Base-by-base conservation (phyloP, 2,329 filamentous ascomycete species). In the Fusarium sp. region DNA sequence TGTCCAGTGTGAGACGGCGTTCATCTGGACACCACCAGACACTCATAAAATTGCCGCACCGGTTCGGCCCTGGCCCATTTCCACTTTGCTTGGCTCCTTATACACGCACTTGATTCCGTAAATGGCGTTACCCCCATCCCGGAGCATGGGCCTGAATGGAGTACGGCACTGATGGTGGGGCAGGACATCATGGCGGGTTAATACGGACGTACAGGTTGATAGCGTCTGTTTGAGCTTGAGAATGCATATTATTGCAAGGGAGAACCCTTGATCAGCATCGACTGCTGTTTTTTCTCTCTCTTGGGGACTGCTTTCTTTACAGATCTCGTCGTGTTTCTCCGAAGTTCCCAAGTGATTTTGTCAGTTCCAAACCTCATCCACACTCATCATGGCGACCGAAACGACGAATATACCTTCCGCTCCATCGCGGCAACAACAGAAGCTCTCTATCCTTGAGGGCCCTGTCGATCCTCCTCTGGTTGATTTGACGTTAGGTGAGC, bases 401-500 rank as follows among this genome's bases (percentile, higher is more conserved):
- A 69, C 75, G 52, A 77, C 76, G 33, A 75, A 69, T 29, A 71
- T 79, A 70, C 76, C 73, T 38, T 74, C 80, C 29, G 75, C 77
- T 52, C 74, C 79, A 38, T 63, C 78, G 19, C 74, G 72, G 46
- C 73, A 80, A 55, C 77, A 73, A 38, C 82, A 85, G 71, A 83
- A 79, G 55, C 82, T 86, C 21, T 89, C 92, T 0, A 81, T 94
- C 25, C 86, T 95, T 35, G 86, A 92, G 59, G 93, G 93, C 3
- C 89, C 91, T 5, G 86, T 89, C 46, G 87, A 93, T 72, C 91
- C 92, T 64, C 90, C 90, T 3, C 86, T 95, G 41, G 85, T 93
- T 52, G 89, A 94, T 66, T 82, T 94, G 55, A 94, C 92, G 0
- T 86, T 95, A 12, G 91, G 91, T 10, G 91, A 93, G 78, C 86